Evolutionary conservation across 225 moss, liverwort and hornwort genomes (phyloP).

Genomic region (Bryum argenteum): DNA sequence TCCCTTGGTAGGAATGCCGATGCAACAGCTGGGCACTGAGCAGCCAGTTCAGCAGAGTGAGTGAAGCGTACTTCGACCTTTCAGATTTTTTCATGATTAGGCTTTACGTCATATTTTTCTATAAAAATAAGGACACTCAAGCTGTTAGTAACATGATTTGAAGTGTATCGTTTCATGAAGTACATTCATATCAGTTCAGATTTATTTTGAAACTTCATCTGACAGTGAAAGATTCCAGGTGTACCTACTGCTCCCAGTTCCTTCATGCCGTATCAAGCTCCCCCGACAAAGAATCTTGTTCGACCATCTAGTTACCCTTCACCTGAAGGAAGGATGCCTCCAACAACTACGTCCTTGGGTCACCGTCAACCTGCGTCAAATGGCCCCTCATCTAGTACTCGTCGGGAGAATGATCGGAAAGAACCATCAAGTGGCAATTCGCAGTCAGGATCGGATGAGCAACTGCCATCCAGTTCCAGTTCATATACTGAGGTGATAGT

Average conservation of each 20-base stretch:
- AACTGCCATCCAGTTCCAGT: constrained; percentile 65
- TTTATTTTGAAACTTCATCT: constrained; percentile 10
- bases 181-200: neutral
- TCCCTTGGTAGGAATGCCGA: constrained; percentile 49
- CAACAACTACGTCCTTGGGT: constrained; percentile 43
- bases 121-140: neutral
- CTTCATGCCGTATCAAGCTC: constrained; percentile 46
- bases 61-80: neutral
- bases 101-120: neutral
- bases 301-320: constrained; percentile 44
- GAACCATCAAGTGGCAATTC: constrained; percentile 62
- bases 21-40: constrained; percentile 32
- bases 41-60: constrained; percentile 38
- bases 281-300: constrained; percentile 33
- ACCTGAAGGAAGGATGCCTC: constrained; percentile 38
- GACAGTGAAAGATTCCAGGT: constrained; percentile 30
- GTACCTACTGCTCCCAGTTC: constrained; percentile 49
- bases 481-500: constrained; percentile 58
- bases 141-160: constrained; percentile 4
- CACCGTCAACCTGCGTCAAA: constrained; percentile 42
- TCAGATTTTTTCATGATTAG: neutral
- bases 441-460: constrained; percentile 78
- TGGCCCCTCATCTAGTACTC: constrained; percentile 48
- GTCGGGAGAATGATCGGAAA: constrained; percentile 53
- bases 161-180: constrained; percentile 1